Evolutionary conservation across 208 protist genomes (phyloP).

Genomic region (Polymyxa betae): DNA sequence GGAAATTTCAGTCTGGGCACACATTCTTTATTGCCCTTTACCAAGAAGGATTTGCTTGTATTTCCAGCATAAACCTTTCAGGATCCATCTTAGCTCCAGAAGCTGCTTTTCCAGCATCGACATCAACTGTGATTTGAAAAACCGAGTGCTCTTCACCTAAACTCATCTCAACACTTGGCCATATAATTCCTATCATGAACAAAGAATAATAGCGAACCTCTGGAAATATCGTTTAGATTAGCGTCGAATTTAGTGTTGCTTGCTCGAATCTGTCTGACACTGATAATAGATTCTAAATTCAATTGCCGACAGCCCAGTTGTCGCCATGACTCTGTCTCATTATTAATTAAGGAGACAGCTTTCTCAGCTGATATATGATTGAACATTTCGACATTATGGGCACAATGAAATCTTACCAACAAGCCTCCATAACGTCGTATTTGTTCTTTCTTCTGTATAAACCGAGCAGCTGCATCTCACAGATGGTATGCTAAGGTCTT

Average conservation of each 20-base stretch:
- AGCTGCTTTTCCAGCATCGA: neutral
- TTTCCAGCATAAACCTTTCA: neutral
- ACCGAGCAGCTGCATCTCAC: slow-evolving; percentile 22
- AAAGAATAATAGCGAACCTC: neutral
- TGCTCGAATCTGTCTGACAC: neutral
- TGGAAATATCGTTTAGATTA: neutral
- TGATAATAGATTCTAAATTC: neutral
- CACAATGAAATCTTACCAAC: neutral
- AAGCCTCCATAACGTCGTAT: neutral
- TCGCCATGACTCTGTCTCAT: neutral
- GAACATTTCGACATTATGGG: neutral
- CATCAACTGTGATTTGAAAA: neutral
- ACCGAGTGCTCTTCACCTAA: neutral
- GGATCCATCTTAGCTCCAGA: neutral
- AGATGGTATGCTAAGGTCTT: slow-evolving; percentile 2
- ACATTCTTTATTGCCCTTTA: no score
- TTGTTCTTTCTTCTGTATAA: neutral
- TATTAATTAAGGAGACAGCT: neutral
- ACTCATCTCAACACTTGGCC: neutral
- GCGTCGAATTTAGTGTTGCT: no score
- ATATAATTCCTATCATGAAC: neutral
- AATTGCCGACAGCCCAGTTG: neutral
- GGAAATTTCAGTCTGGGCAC: neutral
- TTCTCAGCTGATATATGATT: neutral
- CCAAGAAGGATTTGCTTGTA: neutral